Conservation (phyloP, 208 protist species). For the Acanthamoeba culbertsoni region DNA sequence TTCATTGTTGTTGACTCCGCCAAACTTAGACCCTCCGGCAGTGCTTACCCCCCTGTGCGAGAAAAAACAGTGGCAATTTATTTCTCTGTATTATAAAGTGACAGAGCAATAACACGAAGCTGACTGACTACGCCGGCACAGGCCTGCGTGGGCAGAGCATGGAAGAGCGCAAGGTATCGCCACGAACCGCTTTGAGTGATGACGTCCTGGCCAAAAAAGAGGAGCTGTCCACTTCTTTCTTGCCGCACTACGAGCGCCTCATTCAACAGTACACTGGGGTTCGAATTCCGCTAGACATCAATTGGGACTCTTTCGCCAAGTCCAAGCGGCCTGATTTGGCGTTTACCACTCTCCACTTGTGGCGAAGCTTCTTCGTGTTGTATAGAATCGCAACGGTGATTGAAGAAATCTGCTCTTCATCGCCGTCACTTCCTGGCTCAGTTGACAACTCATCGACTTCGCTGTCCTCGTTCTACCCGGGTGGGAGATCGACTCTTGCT, state of each 20-base stretch:
- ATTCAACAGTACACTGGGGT: not conserved
- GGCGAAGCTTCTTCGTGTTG: constrained; percentile 40
- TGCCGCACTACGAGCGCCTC: not conserved
- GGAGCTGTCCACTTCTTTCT: not conserved
- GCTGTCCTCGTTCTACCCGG: not conserved
- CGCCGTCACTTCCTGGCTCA: not conserved
- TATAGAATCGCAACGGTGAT: not conserved
- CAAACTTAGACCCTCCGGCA: no score
- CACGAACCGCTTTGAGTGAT: not conserved
- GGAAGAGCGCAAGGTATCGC: not conserved
- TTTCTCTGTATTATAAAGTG: not conserved
- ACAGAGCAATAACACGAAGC: not conserved
- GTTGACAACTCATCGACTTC: not conserved
- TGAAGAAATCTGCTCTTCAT: constrained; percentile 18
- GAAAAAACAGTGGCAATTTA: no score
- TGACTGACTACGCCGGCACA: not conserved
- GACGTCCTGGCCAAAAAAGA: not conserved
- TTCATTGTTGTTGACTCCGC: no score
- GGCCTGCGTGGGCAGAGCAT: not conserved
- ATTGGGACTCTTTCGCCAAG: constrained; percentile 11
- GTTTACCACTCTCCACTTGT: not conserved
- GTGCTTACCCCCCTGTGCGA: no score
- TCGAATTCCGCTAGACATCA: constrained; percentile 16
- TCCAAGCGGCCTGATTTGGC: not conserved
- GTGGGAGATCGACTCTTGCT: not conserved